Percentiles rank a stretch among this genome's conserved stretches.
Conservation (phyloP, 2,329 filamentous ascomycete genomes). For the Colletotrichum liriopes region DNA sequence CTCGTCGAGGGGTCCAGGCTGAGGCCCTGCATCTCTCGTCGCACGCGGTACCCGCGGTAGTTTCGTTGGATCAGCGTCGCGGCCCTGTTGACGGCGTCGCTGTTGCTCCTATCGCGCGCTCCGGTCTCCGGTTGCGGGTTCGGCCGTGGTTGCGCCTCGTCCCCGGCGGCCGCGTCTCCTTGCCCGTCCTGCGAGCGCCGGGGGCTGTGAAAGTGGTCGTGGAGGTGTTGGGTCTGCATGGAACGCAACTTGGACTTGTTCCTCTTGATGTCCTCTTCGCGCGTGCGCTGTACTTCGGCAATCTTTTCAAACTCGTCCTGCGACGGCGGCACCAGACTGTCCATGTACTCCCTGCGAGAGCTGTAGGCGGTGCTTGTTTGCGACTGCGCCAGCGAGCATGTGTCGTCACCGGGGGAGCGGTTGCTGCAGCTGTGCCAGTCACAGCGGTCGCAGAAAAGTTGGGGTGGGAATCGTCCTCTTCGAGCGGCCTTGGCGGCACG, state of each 20-base stretch:
- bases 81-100: slow-evolving; percentile 57
- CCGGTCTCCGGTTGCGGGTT: slow-evolving; percentile 12
- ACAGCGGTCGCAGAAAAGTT: slow-evolving; percentile 12
- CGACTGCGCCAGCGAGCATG: slow-evolving; percentile 38
- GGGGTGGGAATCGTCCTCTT: slow-evolving; percentile 20
- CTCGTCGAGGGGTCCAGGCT: slow-evolving; percentile 78
- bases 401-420: slow-evolving; percentile 36
- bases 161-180: not conserved
- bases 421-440: slow-evolving; percentile 13
- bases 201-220: slow-evolving; percentile 42
- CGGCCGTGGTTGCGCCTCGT: not conserved
- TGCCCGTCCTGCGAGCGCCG: slow-evolving; percentile 27
- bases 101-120: slow-evolving; percentile 19
- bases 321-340: slow-evolving; percentile 65
- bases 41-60: slow-evolving; percentile 82
- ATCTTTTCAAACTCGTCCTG: slow-evolving; percentile 64
- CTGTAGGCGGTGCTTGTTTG: slow-evolving; percentile 31
- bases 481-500: slow-evolving; percentile 34
- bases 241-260: slow-evolving; percentile 56
- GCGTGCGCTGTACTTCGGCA: slow-evolving; percentile 62
- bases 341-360: slow-evolving; percentile 63
- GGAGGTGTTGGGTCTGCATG: slow-evolving; percentile 50
- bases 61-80: slow-evolving; percentile 77
- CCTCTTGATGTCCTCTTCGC: slow-evolving; percentile 61
- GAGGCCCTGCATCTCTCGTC: slow-evolving; percentile 79